phyloP scores from a whole-genome alignment of 768 basidiomycete species.

The Leccinum variicolor region DNA sequence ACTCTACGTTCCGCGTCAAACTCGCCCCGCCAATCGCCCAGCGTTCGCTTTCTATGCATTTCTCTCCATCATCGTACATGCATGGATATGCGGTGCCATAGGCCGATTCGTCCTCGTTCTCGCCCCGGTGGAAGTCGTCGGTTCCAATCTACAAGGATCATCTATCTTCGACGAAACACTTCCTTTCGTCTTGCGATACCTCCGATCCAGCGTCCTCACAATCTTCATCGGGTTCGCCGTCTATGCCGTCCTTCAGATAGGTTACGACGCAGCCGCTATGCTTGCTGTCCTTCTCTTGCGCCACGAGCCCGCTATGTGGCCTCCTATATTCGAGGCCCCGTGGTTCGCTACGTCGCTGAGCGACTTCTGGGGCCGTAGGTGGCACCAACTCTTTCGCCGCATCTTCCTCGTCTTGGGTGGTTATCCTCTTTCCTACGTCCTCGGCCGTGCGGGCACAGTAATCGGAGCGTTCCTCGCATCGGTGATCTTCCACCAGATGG shows the following conservation, averaged over 20 bases:
- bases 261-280: conserved; percentile 23
- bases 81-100: conserved; percentile 42
- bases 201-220: conserved; percentile 43
- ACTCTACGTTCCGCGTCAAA: conserved; percentile 32
- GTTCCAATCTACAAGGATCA: conserved; percentile 14
- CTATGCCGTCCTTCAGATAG: conserved; percentile 41
- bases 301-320: conserved; percentile 31
- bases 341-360: conserved; percentile 35
- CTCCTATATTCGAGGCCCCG: conserved; percentile 32
- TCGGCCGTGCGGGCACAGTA: conserved; percentile 48
- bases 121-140: conserved; percentile 33
- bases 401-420: conserved; percentile 31
- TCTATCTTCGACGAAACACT: conserved; percentile 34
- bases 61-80: conserved; percentile 31
- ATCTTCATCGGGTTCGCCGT: conserved; percentile 41
- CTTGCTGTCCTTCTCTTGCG: conserved; percentile 27
- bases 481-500: conserved; percentile 51
- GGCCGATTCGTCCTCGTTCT: conserved; percentile 48
- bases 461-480: conserved; percentile 58
- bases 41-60: conserved; percentile 38
- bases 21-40: conserved; percentile 35
- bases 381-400: conserved; percentile 37
- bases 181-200: conserved; percentile 22
- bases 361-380: conserved; percentile 37
- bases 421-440: conserved; percentile 29